phyloP scores from a whole-genome alignment of 2,329 filamentous ascomycete genomes.

The Chaetomium olivaceum region DNA sequence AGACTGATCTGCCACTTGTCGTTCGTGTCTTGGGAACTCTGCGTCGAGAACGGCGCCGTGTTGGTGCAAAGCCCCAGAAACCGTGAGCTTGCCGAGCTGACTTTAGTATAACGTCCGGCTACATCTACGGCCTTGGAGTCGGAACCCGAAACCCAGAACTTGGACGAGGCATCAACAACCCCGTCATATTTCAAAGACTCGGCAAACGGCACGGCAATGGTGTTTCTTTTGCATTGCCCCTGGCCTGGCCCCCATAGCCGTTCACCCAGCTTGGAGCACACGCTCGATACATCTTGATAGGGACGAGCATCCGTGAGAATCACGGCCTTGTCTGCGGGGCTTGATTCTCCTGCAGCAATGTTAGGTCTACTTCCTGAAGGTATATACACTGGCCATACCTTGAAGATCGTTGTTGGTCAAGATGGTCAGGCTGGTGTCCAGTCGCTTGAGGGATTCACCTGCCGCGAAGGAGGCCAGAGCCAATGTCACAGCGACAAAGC shows the following conservation, averaged over 20 bases:
- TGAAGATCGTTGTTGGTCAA: constrained; percentile 46
- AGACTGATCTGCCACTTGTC: constrained; percentile 42
- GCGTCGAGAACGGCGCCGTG: constrained; percentile 44
- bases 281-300: constrained; percentile 34
- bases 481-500: constrained; percentile 8
- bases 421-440: constrained; percentile 42
- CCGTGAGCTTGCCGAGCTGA: constrained; percentile 10
- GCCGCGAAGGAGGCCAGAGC: constrained; percentile 24
- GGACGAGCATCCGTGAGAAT: constrained; percentile 39
- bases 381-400: constrained; percentile 32
- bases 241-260: constrained; percentile 37
- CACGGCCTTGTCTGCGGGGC: constrained; percentile 39
- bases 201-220: constrained; percentile 36
- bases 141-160: constrained; percentile 41
- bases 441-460: constrained; percentile 37
- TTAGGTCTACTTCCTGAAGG: constrained; percentile 5
- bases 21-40: constrained; percentile 37
- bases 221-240: background rate
- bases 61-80: constrained; percentile 47
- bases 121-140: constrained; percentile 22
- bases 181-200: constrained; percentile 42
- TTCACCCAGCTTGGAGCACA: constrained; percentile 44
- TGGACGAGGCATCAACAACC: constrained; percentile 30
- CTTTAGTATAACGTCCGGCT: background rate
- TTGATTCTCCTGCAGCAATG: constrained; percentile 37